Percentiles rank a stretch among this genome's conserved stretches.
These are phyloP conservation scores for Alternaria arborescens DNA, from an alignment of 2,329 filamentous ascomycete species.

Conservation along the genomic window DNA sequence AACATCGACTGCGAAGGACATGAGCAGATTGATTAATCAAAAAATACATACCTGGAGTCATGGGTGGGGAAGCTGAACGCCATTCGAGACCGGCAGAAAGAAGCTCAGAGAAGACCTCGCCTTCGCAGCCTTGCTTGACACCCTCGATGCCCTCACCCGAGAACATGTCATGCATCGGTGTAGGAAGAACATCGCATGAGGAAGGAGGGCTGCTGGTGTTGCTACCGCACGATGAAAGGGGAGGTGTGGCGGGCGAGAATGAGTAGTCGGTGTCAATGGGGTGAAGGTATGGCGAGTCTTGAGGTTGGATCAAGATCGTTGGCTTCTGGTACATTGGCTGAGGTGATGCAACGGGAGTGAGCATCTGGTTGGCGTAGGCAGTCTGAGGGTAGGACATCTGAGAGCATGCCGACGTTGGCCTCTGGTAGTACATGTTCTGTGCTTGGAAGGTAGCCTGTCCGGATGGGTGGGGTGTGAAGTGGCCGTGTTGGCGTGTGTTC, in stretches of 20 bases:
- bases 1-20: neutral
- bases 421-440: slow-evolving; percentile 57
- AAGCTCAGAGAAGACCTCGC: slow-evolving; percentile 74
- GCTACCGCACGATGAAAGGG: slow-evolving; percentile 85
- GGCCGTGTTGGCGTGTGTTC: slow-evolving; percentile 71
- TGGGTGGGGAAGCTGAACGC: slow-evolving; percentile 78
- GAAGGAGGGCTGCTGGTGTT: slow-evolving; percentile 83
- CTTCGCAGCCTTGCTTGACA: slow-evolving; percentile 68
- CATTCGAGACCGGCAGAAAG: slow-evolving; percentile 79
- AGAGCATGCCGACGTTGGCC: slow-evolving; percentile 72
- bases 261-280: slow-evolving; percentile 79
- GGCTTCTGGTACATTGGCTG: slow-evolving; percentile 79
- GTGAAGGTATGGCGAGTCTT: slow-evolving; percentile 62
- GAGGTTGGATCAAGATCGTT: slow-evolving; percentile 70
- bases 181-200: slow-evolving; percentile 77
- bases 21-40: neutral
- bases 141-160: slow-evolving; percentile 50
- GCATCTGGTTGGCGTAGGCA: slow-evolving; percentile 67
- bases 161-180: slow-evolving; percentile 84
- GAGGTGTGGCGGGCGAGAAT: slow-evolving; percentile 85
- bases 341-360: slow-evolving; percentile 80
- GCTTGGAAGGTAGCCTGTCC: slow-evolving; percentile 49
- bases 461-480: slow-evolving; percentile 70
- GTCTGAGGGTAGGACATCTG: slow-evolving; percentile 59
- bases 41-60: slow-evolving; percentile 81